Base-by-base conservation (phyloP, 2,329 filamentous ascomycete genomes). In the Talaromyces albobiverticillius region DNA sequence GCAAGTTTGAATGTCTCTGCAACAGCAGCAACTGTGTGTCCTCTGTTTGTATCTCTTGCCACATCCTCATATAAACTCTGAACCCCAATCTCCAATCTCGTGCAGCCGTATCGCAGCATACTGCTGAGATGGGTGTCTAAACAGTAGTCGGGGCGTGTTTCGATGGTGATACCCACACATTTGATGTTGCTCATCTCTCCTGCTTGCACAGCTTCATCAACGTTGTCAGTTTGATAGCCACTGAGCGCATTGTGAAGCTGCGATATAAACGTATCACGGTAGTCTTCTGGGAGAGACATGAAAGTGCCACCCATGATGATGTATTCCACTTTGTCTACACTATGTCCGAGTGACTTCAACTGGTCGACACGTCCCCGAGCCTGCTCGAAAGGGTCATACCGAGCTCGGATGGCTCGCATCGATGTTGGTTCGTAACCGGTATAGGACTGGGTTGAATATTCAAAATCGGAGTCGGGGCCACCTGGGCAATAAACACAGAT, bases 221-320 rank as follows among this genome's bases (percentile, higher is more conserved):
- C 94, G 59, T 95, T 90, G 40, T 86, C 87, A 0, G 92, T 95
- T 65, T 95, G 90, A 69, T 99, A 99, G 7, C 94, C 94, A 61
- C 91, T 96, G 7, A 99, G 82, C 1, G 94, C 94, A 68, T 99
- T 99, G 76, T 99, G 94, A 48, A 99, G 81, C 67, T 96, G 93
- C 1, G 91, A 88, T 56, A 99, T 96, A 66, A 99, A 99, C 54
- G 89, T 85, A 58, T 99, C 90, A 25, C 94, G 82, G 71, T 99
- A 99, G 22, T 87, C 85, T 64, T 91, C 86, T 8, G 93, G 82
- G 23, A 99, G 76, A 2, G 93, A 97, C 95, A 99, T 99, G 74
- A 99, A 99, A 0, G 94, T 99, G 61, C 94, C 94, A 57, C 94
- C 94, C 94, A 99, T 99, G 69, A 99, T 96, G 68, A 99, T 99